Conservation (phyloP, 2,329 filamentous ascomycete species). For the Penicillium sp. region DNA sequence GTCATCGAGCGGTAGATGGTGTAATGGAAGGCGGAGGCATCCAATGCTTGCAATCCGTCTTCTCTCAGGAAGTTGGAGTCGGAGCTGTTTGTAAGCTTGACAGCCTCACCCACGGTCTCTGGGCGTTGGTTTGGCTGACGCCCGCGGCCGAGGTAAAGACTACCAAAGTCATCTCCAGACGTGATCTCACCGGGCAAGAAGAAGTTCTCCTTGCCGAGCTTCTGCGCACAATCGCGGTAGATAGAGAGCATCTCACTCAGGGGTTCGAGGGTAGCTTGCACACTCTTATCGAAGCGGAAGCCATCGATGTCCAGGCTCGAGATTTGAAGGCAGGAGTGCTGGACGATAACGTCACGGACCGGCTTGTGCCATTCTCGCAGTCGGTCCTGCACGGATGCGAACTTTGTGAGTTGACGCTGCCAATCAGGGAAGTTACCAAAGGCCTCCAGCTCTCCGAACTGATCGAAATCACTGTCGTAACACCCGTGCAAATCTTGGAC, state of each 20-base stretch:
- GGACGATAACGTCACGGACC: constrained; percentile 58
- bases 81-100: constrained; percentile 49
- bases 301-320: constrained; percentile 64
- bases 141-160: constrained; percentile 63
- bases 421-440: constrained; percentile 65
- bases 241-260: constrained; percentile 59
- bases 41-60: constrained; percentile 55
- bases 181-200: constrained; percentile 66
- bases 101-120: constrained; percentile 41
- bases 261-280: constrained; percentile 63
- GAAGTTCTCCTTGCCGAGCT: constrained; percentile 64
- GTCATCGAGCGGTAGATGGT: constrained; percentile 62
- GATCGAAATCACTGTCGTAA: constrained; percentile 65
- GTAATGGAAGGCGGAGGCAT: constrained; percentile 64
- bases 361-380: constrained; percentile 63
- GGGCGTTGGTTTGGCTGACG: constrained; percentile 56
- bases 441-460: constrained; percentile 64
- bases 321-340: constrained; percentile 65
- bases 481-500: constrained; percentile 55
- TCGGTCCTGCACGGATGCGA: constrained; percentile 67
- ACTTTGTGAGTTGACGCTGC: constrained; percentile 65
- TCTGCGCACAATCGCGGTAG: constrained; percentile 58
- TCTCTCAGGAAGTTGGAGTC: constrained; percentile 54
- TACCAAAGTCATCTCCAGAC: constrained; percentile 61
- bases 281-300: constrained; percentile 67